phyloP scores from a whole-genome alignment of 2,329 filamentous ascomycete species.

The Cladorrhinum sp. region DNA sequence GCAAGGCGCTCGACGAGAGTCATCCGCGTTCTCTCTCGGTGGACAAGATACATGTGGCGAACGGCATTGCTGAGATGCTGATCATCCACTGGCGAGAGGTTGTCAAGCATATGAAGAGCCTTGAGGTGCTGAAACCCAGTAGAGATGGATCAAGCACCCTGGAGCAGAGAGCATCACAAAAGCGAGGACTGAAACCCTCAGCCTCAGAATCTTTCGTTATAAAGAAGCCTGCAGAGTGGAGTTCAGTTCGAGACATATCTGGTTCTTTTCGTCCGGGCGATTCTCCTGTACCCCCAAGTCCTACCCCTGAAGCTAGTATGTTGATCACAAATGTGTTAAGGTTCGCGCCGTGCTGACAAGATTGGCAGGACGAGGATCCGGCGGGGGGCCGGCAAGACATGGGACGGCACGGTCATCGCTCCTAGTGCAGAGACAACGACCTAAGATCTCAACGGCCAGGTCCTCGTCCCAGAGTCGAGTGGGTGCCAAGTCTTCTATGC shows the following conservation, averaged over 20 bases:
- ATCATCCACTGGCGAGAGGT: conserved; percentile 64
- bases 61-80: conserved; percentile 62
- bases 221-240: conserved; percentile 39
- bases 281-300: conserved; percentile 39
- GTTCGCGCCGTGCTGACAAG: conserved; percentile 8
- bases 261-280: conserved; percentile 25
- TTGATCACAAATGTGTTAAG: neutral
- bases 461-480: conserved; percentile 16
- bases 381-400: conserved; percentile 2
- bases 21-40: conserved; percentile 35
- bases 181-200: conserved; percentile 36
- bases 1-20: conserved; percentile 24
- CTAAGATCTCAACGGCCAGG: conserved; percentile 16
- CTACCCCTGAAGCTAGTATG: conserved; percentile 30
- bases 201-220: conserved; percentile 41
- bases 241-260: conserved; percentile 20
- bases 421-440: conserved; percentile 22
- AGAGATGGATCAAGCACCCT: neutral
- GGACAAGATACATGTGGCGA: conserved; percentile 58
- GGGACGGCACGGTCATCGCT: conserved; percentile 11
- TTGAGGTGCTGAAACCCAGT: conserved; percentile 37
- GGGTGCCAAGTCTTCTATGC: conserved; percentile 9
- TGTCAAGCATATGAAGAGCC: conserved; percentile 55
- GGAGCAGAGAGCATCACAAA: conserved; percentile 16
- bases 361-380: conserved; percentile 12